Percentiles rank a stretch among this genome's conserved stretches.
Evolutionary conservation across 331 rosid genomes (phyloP).

Genomic region (Malus hybrid): DNA sequence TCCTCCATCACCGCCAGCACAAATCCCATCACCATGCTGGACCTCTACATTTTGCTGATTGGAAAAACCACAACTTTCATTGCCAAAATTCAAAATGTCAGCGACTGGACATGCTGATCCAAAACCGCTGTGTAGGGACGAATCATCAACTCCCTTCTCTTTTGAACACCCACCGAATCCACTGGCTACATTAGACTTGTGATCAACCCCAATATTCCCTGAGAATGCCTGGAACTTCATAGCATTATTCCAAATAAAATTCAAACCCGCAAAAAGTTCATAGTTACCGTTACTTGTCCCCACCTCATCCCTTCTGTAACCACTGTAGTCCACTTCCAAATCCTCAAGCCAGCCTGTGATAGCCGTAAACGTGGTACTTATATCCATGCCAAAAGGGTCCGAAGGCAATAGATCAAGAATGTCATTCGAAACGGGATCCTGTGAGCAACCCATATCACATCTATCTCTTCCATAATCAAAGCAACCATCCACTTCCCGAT

Average conservation of each 20-base stretch:
- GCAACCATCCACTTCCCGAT: constrained; percentile 44
- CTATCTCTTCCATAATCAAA: constrained; percentile 61
- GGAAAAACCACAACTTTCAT: neutral
- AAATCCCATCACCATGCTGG: constrained; percentile 17
- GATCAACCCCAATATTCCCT: constrained; percentile 20
- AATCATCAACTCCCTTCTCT: constrained; percentile 21
- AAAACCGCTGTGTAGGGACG: constrained; percentile 20
- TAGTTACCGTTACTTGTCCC: constrained; percentile 34
- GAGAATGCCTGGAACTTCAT: constrained; percentile 51
- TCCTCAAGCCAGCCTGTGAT: constrained; percentile 83
- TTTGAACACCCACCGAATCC: constrained; percentile 21
- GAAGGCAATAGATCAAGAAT: constrained; percentile 84
- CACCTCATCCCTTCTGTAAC: constrained; percentile 37
- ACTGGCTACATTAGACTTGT: constrained; percentile 9
- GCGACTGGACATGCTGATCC: constrained; percentile 23
- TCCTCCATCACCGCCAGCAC: constrained; percentile 28
- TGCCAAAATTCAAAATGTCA: neutral
- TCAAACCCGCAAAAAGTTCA: constrained; percentile 57
- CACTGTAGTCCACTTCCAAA: constrained; percentile 57
- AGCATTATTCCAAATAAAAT: constrained; percentile 62
- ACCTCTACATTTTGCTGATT: constrained; percentile 14
- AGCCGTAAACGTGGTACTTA: constrained; percentile 49
- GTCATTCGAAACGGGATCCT: constrained; percentile 63
- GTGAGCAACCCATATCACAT: constrained; percentile 38
- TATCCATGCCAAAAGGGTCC: constrained; percentile 85